Conservation (phyloP, 768 basidiomycete genomes). For the Tulasnella sp. region DNA sequence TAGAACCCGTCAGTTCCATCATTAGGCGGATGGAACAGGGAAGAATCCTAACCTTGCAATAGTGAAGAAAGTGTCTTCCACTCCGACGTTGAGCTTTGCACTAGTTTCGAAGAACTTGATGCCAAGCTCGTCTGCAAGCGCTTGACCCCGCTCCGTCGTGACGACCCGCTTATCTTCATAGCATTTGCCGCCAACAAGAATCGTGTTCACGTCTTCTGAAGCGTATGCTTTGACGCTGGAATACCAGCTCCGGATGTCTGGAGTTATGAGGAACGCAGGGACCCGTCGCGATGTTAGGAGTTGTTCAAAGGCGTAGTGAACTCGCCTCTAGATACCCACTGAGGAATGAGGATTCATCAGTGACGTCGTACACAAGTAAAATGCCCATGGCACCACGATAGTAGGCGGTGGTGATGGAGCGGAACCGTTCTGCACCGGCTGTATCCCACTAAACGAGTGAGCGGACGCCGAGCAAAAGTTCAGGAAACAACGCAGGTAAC, state of each 20-base stretch:
- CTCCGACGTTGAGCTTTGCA: slow-evolving; percentile 93
- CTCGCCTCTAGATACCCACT: slow-evolving; percentile 50
- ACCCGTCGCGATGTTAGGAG: not conserved
- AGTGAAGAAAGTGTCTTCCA: slow-evolving; percentile 98
- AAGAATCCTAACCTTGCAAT: slow-evolving; percentile 70
- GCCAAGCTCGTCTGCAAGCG: slow-evolving; percentile 85
- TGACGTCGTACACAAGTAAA: slow-evolving; percentile 96
- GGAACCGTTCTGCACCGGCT: slow-evolving; percentile 96
- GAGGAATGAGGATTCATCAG: slow-evolving; percentile 89
- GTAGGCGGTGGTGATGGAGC: slow-evolving; percentile 98
- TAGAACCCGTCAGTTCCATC: not conserved
- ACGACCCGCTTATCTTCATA: slow-evolving; percentile 93
- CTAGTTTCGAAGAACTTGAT: slow-evolving; percentile 96
- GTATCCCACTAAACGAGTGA: slow-evolving; percentile 78
- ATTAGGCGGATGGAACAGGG: not conserved
- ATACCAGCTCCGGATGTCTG: slow-evolving; percentile 98
- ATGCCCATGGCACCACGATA: slow-evolving; percentile 99
- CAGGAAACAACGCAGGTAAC: not conserved
- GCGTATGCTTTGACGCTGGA: slow-evolving; percentile 97
- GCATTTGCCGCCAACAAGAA: slow-evolving; percentile 97
- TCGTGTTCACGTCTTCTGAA: slow-evolving; percentile 98
- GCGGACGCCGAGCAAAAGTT: not conserved
- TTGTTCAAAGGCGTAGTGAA: not conserved
- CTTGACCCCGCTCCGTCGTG: slow-evolving; percentile 83
- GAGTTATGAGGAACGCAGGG: not conserved